Evolutionary conservation across 495 filamentous ascomycete species (phyloP).

Genomic region (Trichoderma gamsii): DNA sequence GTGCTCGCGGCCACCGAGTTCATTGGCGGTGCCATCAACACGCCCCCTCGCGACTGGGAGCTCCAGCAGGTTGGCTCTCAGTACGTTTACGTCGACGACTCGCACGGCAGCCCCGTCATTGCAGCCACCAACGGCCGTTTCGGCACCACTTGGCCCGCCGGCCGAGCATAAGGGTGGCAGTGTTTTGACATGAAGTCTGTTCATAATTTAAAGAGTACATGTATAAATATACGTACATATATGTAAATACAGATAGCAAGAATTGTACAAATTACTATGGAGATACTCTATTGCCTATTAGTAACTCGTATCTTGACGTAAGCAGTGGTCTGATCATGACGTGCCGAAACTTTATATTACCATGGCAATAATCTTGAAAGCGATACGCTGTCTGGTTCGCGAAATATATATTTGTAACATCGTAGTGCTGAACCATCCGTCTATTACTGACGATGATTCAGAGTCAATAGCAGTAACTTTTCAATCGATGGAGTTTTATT

Average conservation of each 20-base stretch:
- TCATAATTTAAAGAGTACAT: not conserved
- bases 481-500: too few species aligned
- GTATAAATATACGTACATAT: not conserved
- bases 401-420: not conserved
- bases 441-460: too few species aligned
- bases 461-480: too few species aligned
- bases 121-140: constrained; percentile 23
- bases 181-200: not conserved
- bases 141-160: constrained; percentile 13
- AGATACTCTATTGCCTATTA: not conserved
- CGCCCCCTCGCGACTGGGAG: constrained; percentile 19
- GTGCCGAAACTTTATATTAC: too few species aligned
- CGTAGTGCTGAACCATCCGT: not conserved
- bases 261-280: not conserved
- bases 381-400: not conserved
- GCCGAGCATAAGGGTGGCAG: constrained; percentile 13
- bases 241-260: not conserved
- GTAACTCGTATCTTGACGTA: too few species aligned
- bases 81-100: constrained; percentile 25
- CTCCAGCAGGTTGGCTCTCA: constrained; percentile 20
- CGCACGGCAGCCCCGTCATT: constrained; percentile 27
- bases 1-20: constrained; percentile 23
- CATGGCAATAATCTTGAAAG: too few species aligned
- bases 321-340: too few species aligned
- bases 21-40: constrained; percentile 14